Evolutionary conservation across 2,329 filamentous ascomycete genomes (phyloP), one percentile per base, ranked within the genome.

Genomic region (Malbranchea zuffiana): DNA sequence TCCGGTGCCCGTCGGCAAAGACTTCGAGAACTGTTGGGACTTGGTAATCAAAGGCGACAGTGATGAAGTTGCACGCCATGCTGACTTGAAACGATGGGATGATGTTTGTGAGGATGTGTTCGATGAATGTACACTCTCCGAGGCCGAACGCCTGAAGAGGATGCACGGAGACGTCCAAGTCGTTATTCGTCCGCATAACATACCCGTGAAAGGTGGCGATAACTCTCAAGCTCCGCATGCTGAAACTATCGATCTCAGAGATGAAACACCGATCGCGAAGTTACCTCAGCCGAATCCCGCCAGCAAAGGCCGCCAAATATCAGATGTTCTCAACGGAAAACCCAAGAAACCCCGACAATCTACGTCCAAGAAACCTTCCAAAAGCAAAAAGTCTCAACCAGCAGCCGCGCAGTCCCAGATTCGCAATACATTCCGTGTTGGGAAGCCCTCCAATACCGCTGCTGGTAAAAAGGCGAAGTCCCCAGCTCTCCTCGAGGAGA

Each of bases 21-120:
- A 95, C 41, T 79, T 96, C 45, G 87, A 88, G 54, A 81, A 92
- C 45, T 86, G 84, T 52, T 98, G 87, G 81, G 90, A 98, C 59
- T 63, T 95, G 42, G 76, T 96, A 12, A 81, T 98, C 23, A 78
- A 77, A 46, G 87, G 85, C 13, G 81, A 82, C 50, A 90, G 84
- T 54, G 90, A 98, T 55, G 78, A 86, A 45, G 80, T 98, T 25
- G 90, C 90, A 13, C 71, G 71, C 32, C 66, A 85, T 25, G 81
- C 78, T 11, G 74, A 74, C 15, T 60, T 78, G 58, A 67, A 67
- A 36, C 64, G 61, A 41, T 78, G 74, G 73, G 62, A 76, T 45
- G 71, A 76, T 40, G 47, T 55, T 33, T 51, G 51, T 5, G 53
- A 58, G 6, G 58, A 61, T 6, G 32, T 60, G 10, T 62, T 62